A percentile compares a stretch with the other conserved stretches of the same genome.
Conservation (phyloP, 192 early-diverging fungal species). For the Gigaspora rosea region DNA sequence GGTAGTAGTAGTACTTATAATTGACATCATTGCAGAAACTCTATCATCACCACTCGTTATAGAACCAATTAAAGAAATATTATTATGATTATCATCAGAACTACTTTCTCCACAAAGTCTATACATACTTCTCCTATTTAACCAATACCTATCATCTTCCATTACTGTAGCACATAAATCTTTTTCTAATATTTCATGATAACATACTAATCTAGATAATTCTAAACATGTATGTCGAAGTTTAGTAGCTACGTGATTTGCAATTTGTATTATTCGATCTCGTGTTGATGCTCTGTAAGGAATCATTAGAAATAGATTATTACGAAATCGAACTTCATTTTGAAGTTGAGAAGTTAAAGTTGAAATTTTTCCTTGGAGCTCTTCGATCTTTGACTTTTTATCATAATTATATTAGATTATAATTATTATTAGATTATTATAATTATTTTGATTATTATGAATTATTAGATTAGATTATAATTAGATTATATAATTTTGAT, state of each 20-base stretch:
- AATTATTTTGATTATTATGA: not conserved
- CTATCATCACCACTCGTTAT: too few relatives aligned
- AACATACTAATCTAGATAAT: slow-evolving; percentile 69
- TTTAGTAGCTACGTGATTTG: slow-evolving; percentile 54
- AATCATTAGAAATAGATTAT: slow-evolving; percentile 68
- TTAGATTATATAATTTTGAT: not conserved
- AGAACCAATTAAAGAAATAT: too few relatives aligned
- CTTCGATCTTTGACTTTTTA: slow-evolving; percentile 23
- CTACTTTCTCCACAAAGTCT: not conserved
- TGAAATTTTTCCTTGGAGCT: slow-evolving; percentile 20
- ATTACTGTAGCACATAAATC: slow-evolving; percentile 33
- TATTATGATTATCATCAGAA: too few relatives aligned
- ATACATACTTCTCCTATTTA: slow-evolving; percentile 17
- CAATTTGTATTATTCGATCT: slow-evolving; percentile 59
- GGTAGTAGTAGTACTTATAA: too few relatives aligned
- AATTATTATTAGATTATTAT: not conserved
- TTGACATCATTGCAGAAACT: too few relatives aligned
- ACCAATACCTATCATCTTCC: slow-evolving; percentile 31
- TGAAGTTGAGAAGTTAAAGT: slow-evolving; percentile 42
- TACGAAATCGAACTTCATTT: slow-evolving; percentile 59
- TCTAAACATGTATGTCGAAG: slow-evolving; percentile 59
- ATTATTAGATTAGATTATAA: not conserved
- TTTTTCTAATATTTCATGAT: slow-evolving; percentile 67
- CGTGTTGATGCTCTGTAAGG: slow-evolving; percentile 64
- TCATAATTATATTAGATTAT: not conserved